phyloP scores from a whole-genome alignment of 2,329 filamentous ascomycete genomes.

The Paecilomyces niveus region DNA sequence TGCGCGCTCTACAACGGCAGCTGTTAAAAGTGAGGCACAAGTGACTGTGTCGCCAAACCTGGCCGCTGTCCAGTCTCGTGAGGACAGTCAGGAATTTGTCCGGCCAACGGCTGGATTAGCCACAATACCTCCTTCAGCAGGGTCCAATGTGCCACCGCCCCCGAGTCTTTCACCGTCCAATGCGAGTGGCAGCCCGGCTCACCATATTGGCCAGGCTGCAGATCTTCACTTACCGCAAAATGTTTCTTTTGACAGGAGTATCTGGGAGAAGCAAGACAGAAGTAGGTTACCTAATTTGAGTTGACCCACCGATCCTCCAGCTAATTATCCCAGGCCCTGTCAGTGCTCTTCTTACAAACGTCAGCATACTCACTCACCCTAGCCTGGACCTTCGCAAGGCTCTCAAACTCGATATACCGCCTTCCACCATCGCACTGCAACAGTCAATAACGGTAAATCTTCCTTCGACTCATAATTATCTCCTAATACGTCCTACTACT shows the following conservation, averaged over 20 bases:
- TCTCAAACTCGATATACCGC: constrained; percentile 57
- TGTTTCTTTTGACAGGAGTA: constrained; percentile 28
- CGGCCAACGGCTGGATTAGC: neutral
- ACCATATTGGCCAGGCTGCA: constrained; percentile 14
- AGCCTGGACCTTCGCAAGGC: constrained; percentile 55
- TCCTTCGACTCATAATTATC: constrained; percentile 58
- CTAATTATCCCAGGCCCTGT: constrained; percentile 36
- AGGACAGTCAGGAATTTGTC: constrained; percentile 11
- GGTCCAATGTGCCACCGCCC: constrained; percentile 32
- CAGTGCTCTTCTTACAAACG: constrained; percentile 60
- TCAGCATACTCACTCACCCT: constrained; percentile 63
- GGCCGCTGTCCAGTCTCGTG: constrained; percentile 14
- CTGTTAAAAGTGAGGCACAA: constrained; percentile 32
- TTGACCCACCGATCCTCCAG: neutral
- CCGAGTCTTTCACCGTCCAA: constrained; percentile 22
- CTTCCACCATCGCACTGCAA: constrained; percentile 59
- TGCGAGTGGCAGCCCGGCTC: constrained; percentile 33
- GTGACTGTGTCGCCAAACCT: constrained; percentile 19
- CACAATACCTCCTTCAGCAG: constrained; percentile 14
- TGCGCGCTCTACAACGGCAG: constrained; percentile 19
- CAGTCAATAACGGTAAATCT: constrained; percentile 68
- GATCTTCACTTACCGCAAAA: neutral
- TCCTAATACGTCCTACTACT: constrained; percentile 64
- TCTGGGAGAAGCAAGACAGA: constrained; percentile 39
- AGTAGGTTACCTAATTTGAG: constrained; percentile 30